Evolutionary conservation across 805 yeast genomes (phyloP).

Genomic region (Isabelozyma gotoi): DNA sequence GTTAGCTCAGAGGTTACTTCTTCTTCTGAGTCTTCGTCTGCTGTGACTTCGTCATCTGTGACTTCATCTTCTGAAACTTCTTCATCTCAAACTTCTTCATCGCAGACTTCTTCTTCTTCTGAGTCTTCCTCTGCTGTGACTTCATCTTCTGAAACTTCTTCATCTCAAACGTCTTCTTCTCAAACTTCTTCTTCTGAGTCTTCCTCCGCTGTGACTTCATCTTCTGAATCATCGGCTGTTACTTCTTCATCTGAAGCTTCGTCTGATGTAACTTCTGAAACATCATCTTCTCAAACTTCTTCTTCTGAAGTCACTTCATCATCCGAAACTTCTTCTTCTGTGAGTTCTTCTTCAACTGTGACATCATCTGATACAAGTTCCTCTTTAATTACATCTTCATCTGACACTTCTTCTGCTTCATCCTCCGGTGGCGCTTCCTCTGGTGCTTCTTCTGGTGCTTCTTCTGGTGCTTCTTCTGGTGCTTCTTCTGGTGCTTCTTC

Average conservation of each 20-base stretch:
- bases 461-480: no score
- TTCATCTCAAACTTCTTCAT: not conserved
- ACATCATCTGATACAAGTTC: no score
- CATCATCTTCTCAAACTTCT: slow-evolving; percentile 1
- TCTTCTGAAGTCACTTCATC: slow-evolving; percentile 5
- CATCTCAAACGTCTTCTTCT: not conserved
- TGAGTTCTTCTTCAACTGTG: no score
- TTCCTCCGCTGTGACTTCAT: slow-evolving; percentile 3
- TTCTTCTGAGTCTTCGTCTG: slow-evolving; percentile 2
- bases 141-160: slow-evolving; percentile 2
- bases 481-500: not conserved
- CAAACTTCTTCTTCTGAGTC: slow-evolving; percentile 4
- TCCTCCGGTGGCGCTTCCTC: no score
- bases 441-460: no score
- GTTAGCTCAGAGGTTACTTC: not conserved
- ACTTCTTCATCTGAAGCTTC: no score
- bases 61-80: slow-evolving; percentile 2
- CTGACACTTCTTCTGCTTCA: no score
- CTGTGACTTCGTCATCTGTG: slow-evolving; percentile 1
- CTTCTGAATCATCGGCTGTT: not conserved
- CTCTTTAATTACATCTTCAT: no score
- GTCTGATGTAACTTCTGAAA: not conserved
- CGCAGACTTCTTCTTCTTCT: slow-evolving; percentile 2
- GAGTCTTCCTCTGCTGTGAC: slow-evolving; percentile 2
- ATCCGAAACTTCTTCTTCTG: not conserved